A percentile compares a stretch with the other conserved stretches of the same genome.
Conservation (phyloP, 1,284 basidiomycete genomes). For the Cutaneotrichosporon daszewskae region DNA sequence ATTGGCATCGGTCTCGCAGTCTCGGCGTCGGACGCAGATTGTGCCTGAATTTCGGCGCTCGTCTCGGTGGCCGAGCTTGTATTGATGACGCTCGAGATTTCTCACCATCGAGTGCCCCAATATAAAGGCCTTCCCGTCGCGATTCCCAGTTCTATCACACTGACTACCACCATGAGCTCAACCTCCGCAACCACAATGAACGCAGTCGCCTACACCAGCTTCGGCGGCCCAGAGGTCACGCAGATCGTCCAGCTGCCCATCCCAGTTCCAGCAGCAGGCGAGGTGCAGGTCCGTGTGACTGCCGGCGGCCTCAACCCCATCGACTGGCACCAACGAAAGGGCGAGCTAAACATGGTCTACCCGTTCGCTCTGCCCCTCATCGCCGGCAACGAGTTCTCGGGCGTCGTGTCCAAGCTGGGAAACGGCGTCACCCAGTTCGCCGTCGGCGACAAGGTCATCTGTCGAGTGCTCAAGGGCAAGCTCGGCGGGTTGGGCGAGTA, state of each 20-base stretch:
- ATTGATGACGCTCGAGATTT: no score
- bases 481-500: slow-evolving; percentile 49
- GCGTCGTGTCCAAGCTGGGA: slow-evolving; percentile 46
- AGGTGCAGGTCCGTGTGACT: slow-evolving; percentile 13
- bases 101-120: no score
- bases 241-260: slow-evolving; percentile 7
- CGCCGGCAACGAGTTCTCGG: slow-evolving; percentile 45
- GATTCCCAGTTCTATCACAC: no score
- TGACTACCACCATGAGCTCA: no score
- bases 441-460: slow-evolving; percentile 52
- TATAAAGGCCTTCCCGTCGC: no score
- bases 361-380: slow-evolving; percentile 6
- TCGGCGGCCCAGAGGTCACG: slow-evolving; percentile 19
- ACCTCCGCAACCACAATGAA: no score
- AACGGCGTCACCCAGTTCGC: slow-evolving; percentile 3
- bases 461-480: slow-evolving; percentile 47
- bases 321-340: slow-evolving; percentile 26
- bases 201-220: slow-evolving; percentile 14
- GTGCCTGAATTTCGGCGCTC: no score
- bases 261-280: slow-evolving; percentile 4
- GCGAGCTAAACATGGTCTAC: slow-evolving; percentile 21
- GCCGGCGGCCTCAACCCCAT: slow-evolving; percentile 30
- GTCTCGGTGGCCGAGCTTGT: no score
- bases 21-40: no score
- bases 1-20: no score